Evolutionary conservation across 257 asterid genomes (phyloP).

Genomic region (Ehretia macrophylla): DNA sequence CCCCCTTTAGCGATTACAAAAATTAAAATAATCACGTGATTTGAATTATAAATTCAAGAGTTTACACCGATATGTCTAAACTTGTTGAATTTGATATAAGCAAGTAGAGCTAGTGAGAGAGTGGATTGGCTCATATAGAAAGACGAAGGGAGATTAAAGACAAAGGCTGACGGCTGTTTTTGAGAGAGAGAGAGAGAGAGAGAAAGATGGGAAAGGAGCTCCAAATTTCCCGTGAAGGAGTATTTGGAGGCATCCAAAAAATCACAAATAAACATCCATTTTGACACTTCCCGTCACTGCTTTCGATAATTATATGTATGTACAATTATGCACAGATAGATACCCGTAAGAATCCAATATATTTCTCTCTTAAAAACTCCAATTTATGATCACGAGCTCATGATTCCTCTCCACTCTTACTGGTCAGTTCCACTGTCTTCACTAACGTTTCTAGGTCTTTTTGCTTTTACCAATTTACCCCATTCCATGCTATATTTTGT

Average conservation of each 20-base stretch:
- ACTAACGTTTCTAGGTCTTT: too few relatives aligned
- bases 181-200: slow-evolving; percentile 26
- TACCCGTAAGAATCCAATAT: slow-evolving; percentile 32
- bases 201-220: slow-evolving; percentile 43
- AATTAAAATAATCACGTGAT: too few relatives aligned
- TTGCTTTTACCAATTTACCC: too few relatives aligned
- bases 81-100: neutral
- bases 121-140: slow-evolving; percentile 48
- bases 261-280: slow-evolving; percentile 37
- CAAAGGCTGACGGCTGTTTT: slow-evolving; percentile 66
- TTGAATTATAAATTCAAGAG: too few relatives aligned
- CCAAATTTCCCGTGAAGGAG: slow-evolving; percentile 96
- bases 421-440: slow-evolving; percentile 9
- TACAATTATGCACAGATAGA: slow-evolving; percentile 25
- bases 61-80: too few relatives aligned
- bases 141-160: slow-evolving; percentile 33
- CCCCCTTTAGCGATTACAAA: too few relatives aligned
- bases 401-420: slow-evolving; percentile 18
- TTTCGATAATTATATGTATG: slow-evolving; percentile 39
- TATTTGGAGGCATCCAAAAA: slow-evolving; percentile 56
- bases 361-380: slow-evolving; percentile 29
- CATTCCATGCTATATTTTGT: too few relatives aligned
- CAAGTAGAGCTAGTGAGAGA: neutral
- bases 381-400: slow-evolving; percentile 52
- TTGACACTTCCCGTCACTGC: slow-evolving; percentile 39